Base-by-base conservation (phyloP, 164 flowering plant species). In the Chimonanthus praecox region DNA sequence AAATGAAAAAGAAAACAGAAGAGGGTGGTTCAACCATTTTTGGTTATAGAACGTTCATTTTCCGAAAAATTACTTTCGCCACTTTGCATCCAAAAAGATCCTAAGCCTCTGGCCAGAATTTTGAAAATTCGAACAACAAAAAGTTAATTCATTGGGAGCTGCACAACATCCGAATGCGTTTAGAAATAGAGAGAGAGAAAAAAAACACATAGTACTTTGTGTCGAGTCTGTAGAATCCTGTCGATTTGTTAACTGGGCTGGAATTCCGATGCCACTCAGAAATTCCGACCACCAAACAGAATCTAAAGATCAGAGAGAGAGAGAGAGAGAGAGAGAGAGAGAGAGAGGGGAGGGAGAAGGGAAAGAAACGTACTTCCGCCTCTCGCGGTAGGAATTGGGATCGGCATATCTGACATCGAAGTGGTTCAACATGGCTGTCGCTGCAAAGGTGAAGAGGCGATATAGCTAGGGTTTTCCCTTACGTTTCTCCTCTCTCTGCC, bases 311-410 rank as follows among this genome's bases (percentile, higher is more conserved):
- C 0, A 9, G 47, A 21, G 9, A 2, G 7, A 21, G 50, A 13
- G 33, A 3, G 43, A 18, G 7, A 11, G 9, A 21, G 47, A 71
- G 44, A 4, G 16, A n/a, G 51, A 44, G 6, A 4, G 6, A 44
- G 21, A 47, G 45, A 69, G 47, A 75, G 47, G 61, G 5, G 9
- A 44, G n/a, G 7, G 11, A 9, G 11, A 45, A n/a, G 43, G 18
- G 8, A 46, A 3, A 67, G 7, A 33, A 11, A 11, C 43, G 11
- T 78, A 89, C 97, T 92, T 88, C 78, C 94, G 83, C 33, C 98
- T 86, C 9, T 88, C 87, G 13, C 97, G 92, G 82, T 89, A 94
- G 44, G 97, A 90, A 71, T 77, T 75, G 8, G 91, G 88, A 63
- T 92, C 98, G 44, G 78, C 71, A 76, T 79, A 85, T 76, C 98